phyloP scores from a whole-genome alignment of 2,329 filamentous ascomycete genomes.

The Botrytis byssoidea region DNA sequence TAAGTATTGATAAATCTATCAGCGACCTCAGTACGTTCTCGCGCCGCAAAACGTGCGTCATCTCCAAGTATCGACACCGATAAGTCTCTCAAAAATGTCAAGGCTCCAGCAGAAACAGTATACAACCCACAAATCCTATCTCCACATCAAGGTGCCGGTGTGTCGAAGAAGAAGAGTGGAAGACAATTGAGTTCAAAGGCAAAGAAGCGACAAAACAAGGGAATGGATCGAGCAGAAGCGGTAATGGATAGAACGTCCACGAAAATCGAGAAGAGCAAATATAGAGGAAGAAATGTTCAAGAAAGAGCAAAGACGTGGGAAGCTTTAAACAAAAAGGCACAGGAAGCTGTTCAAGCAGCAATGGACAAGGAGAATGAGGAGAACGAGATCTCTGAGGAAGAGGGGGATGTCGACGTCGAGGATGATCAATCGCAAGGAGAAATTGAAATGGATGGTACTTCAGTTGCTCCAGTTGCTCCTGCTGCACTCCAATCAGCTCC shows the following conservation, averaged over 20 bases:
- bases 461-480: slow-evolving; percentile 10
- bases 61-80: slow-evolving; percentile 69
- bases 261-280: slow-evolving; percentile 57
- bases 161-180: slow-evolving; percentile 64
- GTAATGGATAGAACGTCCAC: slow-evolving; percentile 56
- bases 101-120: slow-evolving; percentile 49
- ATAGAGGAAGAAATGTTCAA: slow-evolving; percentile 48
- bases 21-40: slow-evolving; percentile 65
- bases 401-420: slow-evolving; percentile 26
- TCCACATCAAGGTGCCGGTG: slow-evolving; percentile 64
- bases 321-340: slow-evolving; percentile 51
- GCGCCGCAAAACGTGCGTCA: slow-evolving; percentile 69
- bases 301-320: slow-evolving; percentile 56
- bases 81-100: slow-evolving; percentile 65
- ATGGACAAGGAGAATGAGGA: slow-evolving; percentile 29
- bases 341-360: slow-evolving; percentile 33
- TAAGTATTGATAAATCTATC: not conserved
- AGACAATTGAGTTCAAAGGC: slow-evolving; percentile 56
- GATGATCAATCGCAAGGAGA: slow-evolving; percentile 19
- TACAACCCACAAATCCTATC: slow-evolving; percentile 64
- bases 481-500: slow-evolving; percentile 17
- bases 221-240: slow-evolving; percentile 58
- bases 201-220: slow-evolving; percentile 55
- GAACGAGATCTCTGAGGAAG: slow-evolving; percentile 25
- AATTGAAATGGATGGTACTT: slow-evolving; percentile 19